These are phyloP conservation scores for Cordyceps fumosorosea DNA, from an alignment of 2,329 filamentous ascomycete species.

Conservation along the genomic window DNA sequence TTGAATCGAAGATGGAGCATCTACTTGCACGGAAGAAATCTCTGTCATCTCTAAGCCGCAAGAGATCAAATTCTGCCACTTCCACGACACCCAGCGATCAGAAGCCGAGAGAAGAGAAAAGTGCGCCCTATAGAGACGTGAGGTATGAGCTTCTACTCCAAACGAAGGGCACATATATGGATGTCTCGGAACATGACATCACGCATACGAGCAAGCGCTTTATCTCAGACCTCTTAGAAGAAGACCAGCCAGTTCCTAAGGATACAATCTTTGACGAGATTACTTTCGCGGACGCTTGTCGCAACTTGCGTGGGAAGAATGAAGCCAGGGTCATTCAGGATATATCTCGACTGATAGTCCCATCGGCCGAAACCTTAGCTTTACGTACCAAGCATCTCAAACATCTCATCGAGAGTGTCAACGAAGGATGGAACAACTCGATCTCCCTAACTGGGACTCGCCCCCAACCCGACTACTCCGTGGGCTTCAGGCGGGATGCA, in stretches of 20 bases:
- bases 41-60: background rate
- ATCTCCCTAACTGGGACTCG: conserved; percentile 27
- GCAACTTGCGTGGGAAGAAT: background rate
- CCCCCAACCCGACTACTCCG: conserved; percentile 36
- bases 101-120: background rate
- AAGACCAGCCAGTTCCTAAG: background rate
- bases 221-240: background rate
- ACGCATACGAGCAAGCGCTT: background rate
- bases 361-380: background rate
- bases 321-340: background rate
- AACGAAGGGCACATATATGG: background rate
- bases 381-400: background rate
- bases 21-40: background rate
- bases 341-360: background rate
- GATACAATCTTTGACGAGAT: background rate
- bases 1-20: background rate
- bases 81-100: background rate
- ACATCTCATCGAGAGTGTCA: conserved; percentile 27
- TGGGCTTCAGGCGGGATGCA: conserved; percentile 31
- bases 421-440: conserved; percentile 34
- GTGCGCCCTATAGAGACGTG: background rate
- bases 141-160: background rate
- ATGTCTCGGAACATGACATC: background rate
- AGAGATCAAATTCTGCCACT: background rate
- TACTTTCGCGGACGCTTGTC: background rate